Evolutionary conservation across 352 stramenopile species (phyloP), one percentile per base, ranked within the genome.

Genomic region (Phytopythium litorale): DNA sequence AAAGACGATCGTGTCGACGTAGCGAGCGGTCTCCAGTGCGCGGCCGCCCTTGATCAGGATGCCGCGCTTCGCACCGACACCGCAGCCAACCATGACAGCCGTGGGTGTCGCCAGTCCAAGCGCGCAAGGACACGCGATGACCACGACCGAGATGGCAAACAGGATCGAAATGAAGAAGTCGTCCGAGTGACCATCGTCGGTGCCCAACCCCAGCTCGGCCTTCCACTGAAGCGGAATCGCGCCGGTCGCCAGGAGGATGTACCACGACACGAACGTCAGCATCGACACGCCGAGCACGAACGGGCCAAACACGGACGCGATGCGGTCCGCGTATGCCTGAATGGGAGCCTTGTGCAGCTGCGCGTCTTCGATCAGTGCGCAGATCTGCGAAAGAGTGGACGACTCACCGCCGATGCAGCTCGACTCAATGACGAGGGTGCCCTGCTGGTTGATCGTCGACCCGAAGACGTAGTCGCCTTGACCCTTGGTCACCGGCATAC

Each of bases 1-100:
- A 67, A 98, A 98, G 32, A 96, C 92, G 33, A 93, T 88, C 25
- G 84, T 88, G 33, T 90, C 84, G 2, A 97, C 87, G 63, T 96
- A 89, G 4, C 81, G 81, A 16, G 87, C 81, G 4, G 89, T 85
- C 62, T 96, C 88, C 1, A 96, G 73, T 8, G 85, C 83, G 13
- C 78, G 73, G 1, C 88, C 88, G 1, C 92, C 92, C 64, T 94
- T 95, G 60, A 98, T 89, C 9, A 97, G 67, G 52, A 98, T 92
- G 2, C 95, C 81, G 21, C 90, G 79, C 65, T 96, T 89, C 30
- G 85, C 88, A 9, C 84, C 91, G 56, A 96, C 84, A 16, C 84
- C 88, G 30, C 92, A 91, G 4, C 84, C 89, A 16, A 98, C 91
- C 82, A 94, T 95, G 13, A 96, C 86, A 7, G 88, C 88, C 4